Base-by-base conservation (phyloP, 2,329 filamentous ascomycete species). In the Thermothelomyces thermophilus region DNA sequence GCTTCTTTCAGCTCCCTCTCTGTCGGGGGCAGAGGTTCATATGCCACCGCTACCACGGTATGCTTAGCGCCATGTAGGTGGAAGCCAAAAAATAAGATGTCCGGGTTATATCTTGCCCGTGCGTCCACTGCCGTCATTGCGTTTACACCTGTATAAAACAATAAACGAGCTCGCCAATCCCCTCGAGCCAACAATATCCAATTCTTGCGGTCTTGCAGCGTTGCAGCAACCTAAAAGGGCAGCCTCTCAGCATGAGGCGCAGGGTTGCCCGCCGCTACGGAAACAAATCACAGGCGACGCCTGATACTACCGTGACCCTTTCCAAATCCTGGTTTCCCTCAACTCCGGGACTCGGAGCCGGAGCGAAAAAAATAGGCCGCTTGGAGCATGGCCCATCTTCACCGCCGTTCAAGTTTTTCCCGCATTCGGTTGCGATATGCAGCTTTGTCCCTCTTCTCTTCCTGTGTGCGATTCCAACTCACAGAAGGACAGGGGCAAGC, bases 211-310 rank as follows among this genome's bases (percentile, higher is more conserved):
- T n/a, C n/a, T n/a, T n/a, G n/a, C n/a, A n/a, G n/a, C n/a, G 20
- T 14, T 45, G 48, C 26, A 30, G 50, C 41, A 31, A 40, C 16
- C 35, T 47, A 16, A 9, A 44, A 13, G 17, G 7, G 26, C 3
- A 11, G 8, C 8, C 14, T 41, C 28, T 28, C 35, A 30, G 34
- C 41, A 26, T 35, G 11, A 44, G 22, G 20, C 9, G 41, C 36
- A 45, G 48, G 14, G 42, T 42, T 54, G 46, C 37, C 56, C 52
- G 48, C 41, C 43, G 37, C 43, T 17, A 11, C 35, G 56, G 56
- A 56, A 56, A 37, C 56, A 49, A 55, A 52, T 55, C 52, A 52
- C 24, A 44, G 35, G 20, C 35, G 14, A 24, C 36, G 4, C 44
- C 37, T 31, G 41, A 52, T 30, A 41, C 14, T 44, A 43, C 48